A percentile compares a stretch with the other conserved stretches of the same genome.
phyloP scores from a whole-genome alignment of 164 flowering plant species.

The Platanus orientalis region DNA sequence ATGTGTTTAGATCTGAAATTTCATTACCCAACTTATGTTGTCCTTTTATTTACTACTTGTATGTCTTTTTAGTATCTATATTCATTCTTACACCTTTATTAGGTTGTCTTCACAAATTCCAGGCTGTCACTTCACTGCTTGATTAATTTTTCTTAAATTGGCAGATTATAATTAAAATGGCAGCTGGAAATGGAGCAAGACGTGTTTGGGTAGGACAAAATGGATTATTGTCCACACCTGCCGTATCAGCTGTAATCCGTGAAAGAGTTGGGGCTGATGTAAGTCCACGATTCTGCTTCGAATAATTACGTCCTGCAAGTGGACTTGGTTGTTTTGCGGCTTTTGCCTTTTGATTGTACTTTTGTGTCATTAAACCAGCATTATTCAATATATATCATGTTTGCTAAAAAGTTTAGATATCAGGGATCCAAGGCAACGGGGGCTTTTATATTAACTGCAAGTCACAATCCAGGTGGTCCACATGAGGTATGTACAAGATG shows the following conservation, averaged over 20 bases:
- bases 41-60: background rate
- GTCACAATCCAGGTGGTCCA: slow-evolving; percentile 99
- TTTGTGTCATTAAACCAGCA: background rate
- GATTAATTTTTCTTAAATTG: slow-evolving; percentile 13
- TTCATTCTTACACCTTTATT: background rate
- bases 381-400: background rate
- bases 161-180: slow-evolving; percentile 94
- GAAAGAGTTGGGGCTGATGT: slow-evolving; percentile 91
- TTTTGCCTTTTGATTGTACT: background rate
- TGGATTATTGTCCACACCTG: slow-evolving; percentile 93
- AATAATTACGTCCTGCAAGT: slow-evolving; percentile 6
- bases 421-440: slow-evolving; percentile 93
- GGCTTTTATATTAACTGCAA: slow-evolving; percentile 92
- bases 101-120: background rate
- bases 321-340: background rate
- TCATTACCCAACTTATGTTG: background rate
- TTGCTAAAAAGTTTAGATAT: slow-evolving; percentile 3
- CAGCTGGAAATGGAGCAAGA: slow-evolving; percentile 96
- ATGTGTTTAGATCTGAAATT: no score
- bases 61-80: background rate
- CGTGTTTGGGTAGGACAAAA: slow-evolving; percentile 93
- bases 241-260: slow-evolving; percentile 94
- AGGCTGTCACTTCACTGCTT: background rate
- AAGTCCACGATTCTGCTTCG: slow-evolving; percentile 19
- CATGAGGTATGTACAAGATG: slow-evolving; percentile 51